Base-by-base conservation (phyloP, 805 yeast species). In the Metschnikowia matae region DNA sequence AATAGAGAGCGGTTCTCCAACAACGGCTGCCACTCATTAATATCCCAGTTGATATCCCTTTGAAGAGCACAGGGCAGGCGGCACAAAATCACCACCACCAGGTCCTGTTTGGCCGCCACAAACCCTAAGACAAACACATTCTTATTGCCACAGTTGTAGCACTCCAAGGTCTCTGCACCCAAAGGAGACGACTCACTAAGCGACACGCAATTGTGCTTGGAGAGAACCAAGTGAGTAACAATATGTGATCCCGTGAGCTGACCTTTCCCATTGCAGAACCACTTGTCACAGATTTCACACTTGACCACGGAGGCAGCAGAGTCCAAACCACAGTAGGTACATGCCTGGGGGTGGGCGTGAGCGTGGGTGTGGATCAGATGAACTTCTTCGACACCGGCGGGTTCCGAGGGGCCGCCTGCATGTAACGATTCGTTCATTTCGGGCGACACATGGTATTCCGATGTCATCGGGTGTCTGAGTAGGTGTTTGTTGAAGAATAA, bases 91-190 rank as follows among this genome's bases (percentile, higher is more conserved):
- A 91, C 96, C 52, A 91, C 91, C 36, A 89, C 90, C 4, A 90
- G 83, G 57, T 89, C 95, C 51, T 84, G 80, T 62, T 87, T 88
- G 3, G 97, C 96, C 23, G 90, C 79, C 14, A 91, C 94, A 66
- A 85, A 89, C 0, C 97, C 97, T 36, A 91, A 71, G 23, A 84
- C 74, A 58, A 91, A 91, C 2, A 65, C 86, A 59, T 91, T 91
- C 52, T 75, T 81, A 62, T 79, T 81, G 31, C 96, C 96, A 71
- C 97, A 91, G 62, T 84, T 85, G 69, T 90, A 91, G 70, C 97
- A 91, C 65, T 91, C 97, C 51, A 91, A 70, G 1, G 83, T 77
- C 5, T 91, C 85, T 48, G 87, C 96, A n/a, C 97, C 97, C 23
- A 90, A 72, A 53, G 87, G 90, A 1, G 91, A 84, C 23, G 85